These are phyloP conservation scores for Dryadomyces quercus-mongolicae DNA, from an alignment of 2,329 filamentous ascomycete genomes.

Conservation along the genomic window DNA sequence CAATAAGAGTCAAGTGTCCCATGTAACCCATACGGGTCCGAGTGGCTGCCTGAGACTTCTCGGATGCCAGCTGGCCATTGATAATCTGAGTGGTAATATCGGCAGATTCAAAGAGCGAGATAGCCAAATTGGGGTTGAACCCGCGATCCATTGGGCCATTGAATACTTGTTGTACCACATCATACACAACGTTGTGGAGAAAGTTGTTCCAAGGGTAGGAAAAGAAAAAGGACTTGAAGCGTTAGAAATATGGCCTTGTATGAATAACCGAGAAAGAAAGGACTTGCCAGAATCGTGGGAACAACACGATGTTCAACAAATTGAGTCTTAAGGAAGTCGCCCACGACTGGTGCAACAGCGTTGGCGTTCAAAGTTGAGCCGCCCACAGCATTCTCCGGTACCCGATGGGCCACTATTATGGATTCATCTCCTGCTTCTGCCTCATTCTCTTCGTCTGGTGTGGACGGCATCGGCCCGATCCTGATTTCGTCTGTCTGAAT, in stretches of 20 bases:
- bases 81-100: conserved; percentile 87
- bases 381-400: conserved; percentile 3
- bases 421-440: conserved; percentile 17
- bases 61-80: conserved; percentile 75
- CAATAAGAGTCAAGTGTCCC: conserved; percentile 93
- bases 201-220: conserved; percentile 99
- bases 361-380: background rate
- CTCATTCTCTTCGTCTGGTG: conserved; percentile 4
- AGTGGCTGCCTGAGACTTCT: conserved; percentile 69
- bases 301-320: conserved; percentile 93
- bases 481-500: background rate
- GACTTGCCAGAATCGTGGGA: conserved; percentile 78
- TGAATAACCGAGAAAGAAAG: background rate
- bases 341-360: conserved; percentile 61
- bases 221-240: conserved; percentile 81
- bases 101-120: conserved; percentile 85
- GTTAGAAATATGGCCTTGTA: conserved; percentile 6
- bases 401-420: conserved; percentile 15
- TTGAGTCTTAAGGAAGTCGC: conserved; percentile 88
- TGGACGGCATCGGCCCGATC: background rate
- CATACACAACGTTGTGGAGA: conserved; percentile 96
- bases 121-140: conserved; percentile 78
- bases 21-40: conserved; percentile 96
- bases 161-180: conserved; percentile 97
- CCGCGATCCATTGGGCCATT: conserved; percentile 96